Conservation (phyloP, 495 filamentous ascomycete species). For the Xylaria cubensis region DNA sequence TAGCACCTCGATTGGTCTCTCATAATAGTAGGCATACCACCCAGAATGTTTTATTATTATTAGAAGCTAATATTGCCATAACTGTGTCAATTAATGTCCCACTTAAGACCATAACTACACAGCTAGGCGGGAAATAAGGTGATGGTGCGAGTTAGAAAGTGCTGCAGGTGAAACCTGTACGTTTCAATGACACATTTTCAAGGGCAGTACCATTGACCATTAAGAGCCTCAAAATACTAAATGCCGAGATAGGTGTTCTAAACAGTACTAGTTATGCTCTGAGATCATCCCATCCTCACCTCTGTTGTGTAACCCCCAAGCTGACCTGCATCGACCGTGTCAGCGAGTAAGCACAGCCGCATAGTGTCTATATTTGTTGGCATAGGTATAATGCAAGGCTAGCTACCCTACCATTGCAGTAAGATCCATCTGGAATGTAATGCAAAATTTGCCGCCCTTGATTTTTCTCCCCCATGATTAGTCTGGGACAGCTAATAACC, state of each 20-base stretch:
- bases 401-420: neutral
- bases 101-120: neutral
- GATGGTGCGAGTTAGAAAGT: neutral
- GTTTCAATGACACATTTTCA: neutral
- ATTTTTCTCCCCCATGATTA: neutral
- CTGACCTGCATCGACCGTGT: conserved; percentile 8
- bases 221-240: neutral
- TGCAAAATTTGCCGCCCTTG: neutral
- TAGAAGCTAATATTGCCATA: neutral
- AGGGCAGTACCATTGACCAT: neutral
- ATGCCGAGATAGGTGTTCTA: neutral
- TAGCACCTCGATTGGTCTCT: neutral
- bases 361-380: conserved; percentile 7
- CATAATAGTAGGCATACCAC: neutral
- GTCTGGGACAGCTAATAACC: neutral
- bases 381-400: neutral
- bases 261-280: neutral
- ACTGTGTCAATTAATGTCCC: neutral
- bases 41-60: neutral
- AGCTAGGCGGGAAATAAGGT: neutral
- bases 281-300: neutral
- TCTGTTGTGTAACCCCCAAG: conserved; percentile 12
- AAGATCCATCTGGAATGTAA: neutral
- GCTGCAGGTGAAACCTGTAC: neutral
- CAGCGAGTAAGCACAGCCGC: conserved; percentile 3